A percentile compares a stretch with the other conserved stretches of the same genome.
Evolutionary conservation across 1,284 basidiomycete genomes (phyloP).

Genomic region (Entoloma clypeatum): DNA sequence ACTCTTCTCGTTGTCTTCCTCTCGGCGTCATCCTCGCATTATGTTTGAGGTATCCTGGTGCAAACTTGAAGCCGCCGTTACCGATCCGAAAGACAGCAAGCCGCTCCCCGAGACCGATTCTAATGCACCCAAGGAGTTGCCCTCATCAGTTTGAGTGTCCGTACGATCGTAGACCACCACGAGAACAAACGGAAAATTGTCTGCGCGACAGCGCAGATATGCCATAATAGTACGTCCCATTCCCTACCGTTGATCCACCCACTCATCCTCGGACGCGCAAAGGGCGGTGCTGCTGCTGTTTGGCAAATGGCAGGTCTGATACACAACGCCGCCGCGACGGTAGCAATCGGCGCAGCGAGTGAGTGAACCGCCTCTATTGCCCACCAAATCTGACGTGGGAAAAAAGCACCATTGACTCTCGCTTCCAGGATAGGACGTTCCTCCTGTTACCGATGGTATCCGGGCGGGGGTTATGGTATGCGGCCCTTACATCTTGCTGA

Average conservation of each 20-base stretch:
- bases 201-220: conserved; percentile 78
- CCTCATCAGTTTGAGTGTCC: conserved; percentile 84
- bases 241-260: conserved; percentile 1
- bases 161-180: conserved; percentile 90
- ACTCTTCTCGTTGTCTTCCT: conserved; percentile 2
- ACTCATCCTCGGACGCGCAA: too few species aligned
- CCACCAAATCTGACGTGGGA: too few species aligned
- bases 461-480: too few species aligned
- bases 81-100: conserved; percentile 84
- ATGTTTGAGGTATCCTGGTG: conserved; percentile 82
- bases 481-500: too few species aligned
- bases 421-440: too few species aligned
- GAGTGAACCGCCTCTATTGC: too few species aligned
- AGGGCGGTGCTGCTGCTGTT: too few species aligned
- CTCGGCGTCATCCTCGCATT: conserved; percentile 2
- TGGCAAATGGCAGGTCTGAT: too few species aligned
- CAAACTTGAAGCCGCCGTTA: conserved; percentile 85
- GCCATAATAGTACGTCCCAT: conserved; percentile 72
- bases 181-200: conserved; percentile 94
- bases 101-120: conserved; percentile 74
- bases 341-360: too few species aligned
- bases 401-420: too few species aligned
- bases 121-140: conserved; percentile 74
- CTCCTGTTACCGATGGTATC: too few species aligned
- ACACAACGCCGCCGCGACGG: too few species aligned